Evolutionary conservation across 163 green algal species (phyloP).

Genomic region (Prototheca cutis): DNA sequence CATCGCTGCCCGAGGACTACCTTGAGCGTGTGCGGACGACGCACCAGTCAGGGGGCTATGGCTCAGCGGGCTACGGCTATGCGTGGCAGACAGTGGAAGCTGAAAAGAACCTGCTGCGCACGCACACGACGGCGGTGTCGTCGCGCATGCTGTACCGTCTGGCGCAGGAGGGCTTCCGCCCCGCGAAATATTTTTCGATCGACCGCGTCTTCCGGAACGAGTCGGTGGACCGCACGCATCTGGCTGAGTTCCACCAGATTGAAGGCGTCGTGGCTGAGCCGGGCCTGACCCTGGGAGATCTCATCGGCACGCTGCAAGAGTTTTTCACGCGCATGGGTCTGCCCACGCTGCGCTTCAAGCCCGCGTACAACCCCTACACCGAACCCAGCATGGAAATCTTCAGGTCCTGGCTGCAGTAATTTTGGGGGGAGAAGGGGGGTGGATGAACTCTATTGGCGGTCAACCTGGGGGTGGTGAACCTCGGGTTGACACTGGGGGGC

Average conservation of each 20-base stretch:
- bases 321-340: constrained; percentile 93
- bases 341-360: constrained; percentile 95
- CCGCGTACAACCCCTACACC: constrained; percentile 99
- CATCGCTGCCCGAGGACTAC: constrained; percentile 73
- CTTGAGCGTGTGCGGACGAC: constrained; percentile 70
- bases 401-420: constrained; percentile 42
- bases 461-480: too few relatives aligned
- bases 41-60: constrained; percentile 86
- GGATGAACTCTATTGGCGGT: too few relatives aligned
- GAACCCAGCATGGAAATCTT: constrained; percentile 99
- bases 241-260: constrained; percentile 98
- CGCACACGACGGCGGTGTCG: constrained; percentile 97
- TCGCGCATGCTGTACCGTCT: constrained; percentile 93
- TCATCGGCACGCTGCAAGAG: constrained; percentile 80
- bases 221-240: constrained; percentile 93
- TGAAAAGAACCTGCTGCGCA: constrained; percentile 98
- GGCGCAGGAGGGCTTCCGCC: constrained; percentile 64
- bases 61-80: constrained; percentile 86
- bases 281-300: constrained; percentile 82
- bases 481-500: too few relatives aligned
- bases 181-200: constrained; percentile 95
- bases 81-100: constrained; percentile 86
- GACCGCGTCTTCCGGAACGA: constrained; percentile 97
- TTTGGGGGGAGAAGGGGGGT: too few relatives aligned
- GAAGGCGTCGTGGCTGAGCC: constrained; percentile 85